These are phyloP conservation scores for Fraxinus sp. DNA, from an alignment of 305 asterid species.

Conservation along the genomic window DNA sequence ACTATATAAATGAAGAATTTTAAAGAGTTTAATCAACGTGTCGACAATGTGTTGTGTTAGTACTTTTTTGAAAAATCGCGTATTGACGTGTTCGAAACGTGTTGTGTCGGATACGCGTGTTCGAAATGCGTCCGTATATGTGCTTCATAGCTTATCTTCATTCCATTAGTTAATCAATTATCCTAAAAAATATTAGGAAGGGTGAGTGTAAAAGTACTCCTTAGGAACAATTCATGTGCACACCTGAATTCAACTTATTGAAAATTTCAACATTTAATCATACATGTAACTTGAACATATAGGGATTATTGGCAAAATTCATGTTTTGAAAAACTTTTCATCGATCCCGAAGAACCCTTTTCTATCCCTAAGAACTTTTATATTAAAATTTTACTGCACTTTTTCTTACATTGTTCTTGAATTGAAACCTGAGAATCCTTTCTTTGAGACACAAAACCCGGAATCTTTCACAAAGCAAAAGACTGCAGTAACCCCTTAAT, in stretches of 20 bases:
- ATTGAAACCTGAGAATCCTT: neutral
- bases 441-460: neutral
- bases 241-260: neutral
- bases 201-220: no score
- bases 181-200: no score
- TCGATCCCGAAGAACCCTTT: neutral
- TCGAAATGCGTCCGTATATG: no score
- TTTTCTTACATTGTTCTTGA: neutral
- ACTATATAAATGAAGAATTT: no score
- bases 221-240: neutral
- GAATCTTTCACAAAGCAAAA: neutral
- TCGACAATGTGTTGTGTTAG: no score
- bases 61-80: no score
- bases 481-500: neutral
- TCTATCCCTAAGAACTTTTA: neutral
- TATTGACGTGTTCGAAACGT: no score
- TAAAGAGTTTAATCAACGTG: no score
- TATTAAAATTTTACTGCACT: neutral
- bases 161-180: no score
- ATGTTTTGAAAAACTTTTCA: neutral
- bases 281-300: neutral
- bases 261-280: neutral
- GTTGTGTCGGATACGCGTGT: no score
- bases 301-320: neutral
- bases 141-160: no score